Percentiles rank a stretch among this genome's conserved stretches.
Conservation (phyloP, 257 asterid genomes). For the Primulina tabacum region DNA sequence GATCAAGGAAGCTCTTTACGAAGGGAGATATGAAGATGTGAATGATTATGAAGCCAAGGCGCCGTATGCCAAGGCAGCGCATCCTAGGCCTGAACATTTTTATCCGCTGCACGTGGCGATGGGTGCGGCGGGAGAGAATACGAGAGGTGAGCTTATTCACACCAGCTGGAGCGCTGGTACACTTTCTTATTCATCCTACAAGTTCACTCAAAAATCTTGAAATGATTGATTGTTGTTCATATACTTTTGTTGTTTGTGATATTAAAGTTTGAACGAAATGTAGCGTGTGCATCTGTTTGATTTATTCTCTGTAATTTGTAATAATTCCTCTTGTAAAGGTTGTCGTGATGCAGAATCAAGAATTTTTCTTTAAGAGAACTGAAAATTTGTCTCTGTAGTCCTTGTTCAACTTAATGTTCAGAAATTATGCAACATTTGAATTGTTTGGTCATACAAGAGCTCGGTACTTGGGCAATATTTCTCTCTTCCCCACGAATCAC, state of each 20-base stretch:
- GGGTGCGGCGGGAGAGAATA: conserved; percentile 56
- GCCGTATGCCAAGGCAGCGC: conserved; percentile 49
- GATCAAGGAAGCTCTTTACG: conserved; percentile 41
- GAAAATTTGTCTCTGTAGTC: not conserved
- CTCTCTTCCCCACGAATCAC: not conserved
- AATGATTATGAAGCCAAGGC: conserved; percentile 45
- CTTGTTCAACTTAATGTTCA: not conserved
- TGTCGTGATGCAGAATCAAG: not conserved
- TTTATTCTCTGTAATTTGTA: not conserved
- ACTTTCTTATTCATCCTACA: conserved; percentile 55
- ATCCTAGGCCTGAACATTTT: conserved; percentile 56
- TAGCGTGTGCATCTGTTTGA: not conserved
- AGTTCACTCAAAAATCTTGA: conserved; percentile 22
- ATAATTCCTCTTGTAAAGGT: not conserved
- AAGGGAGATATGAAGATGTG: conserved; percentile 48
- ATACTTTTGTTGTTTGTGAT: not conserved
- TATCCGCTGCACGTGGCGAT: conserved; percentile 64
- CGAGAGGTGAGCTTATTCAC: conserved; percentile 51
- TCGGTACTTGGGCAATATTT: not conserved
- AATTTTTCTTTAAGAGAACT: too few species aligned
- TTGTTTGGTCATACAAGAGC: not conserved
- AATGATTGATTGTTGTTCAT: not conserved
- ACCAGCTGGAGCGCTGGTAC: conserved; percentile 49
- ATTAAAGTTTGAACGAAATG: not conserved
- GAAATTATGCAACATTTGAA: not conserved